Evolutionary conservation across 2,329 filamentous ascomycete species (phyloP), one percentile per base, ranked within the genome.

Genomic region (Fusarium albidum): DNA sequence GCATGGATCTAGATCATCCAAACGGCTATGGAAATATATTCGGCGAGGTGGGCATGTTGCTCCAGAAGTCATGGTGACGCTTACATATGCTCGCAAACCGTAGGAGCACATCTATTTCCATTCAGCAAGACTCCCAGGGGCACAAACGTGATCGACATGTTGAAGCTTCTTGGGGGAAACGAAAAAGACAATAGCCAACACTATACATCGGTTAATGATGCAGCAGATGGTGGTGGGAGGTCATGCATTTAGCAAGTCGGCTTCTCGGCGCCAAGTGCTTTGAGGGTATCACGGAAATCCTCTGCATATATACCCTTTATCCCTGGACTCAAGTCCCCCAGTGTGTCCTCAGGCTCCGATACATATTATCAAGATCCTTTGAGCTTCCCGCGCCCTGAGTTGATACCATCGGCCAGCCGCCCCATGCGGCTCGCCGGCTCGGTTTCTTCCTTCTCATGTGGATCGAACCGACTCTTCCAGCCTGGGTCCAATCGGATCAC

Each of bases 251-350:
- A 14, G 14, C 15, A 7, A 32, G 13, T 14, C 27, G 11, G 26
- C 14, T 21, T 38, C 44, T 50, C 37, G 42, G 50, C 54, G 58
- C 55, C 44, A 55, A 55, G 26, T 58, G 52, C 58, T 61, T 61
- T 37, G 21, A 47, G 57, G 57, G 57, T 61, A 61, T 61, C 57
- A 31, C 45, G 39, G 41, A 59, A 55, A 41, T 26, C 32, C 58
- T 38, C 53, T 51, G 31, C 48, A 50, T 13, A 39, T 32, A 25
- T 32, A 50, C 29, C 28, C 53, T 37, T 41, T 7, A 21, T 7
- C 21, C 21, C 55, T 13, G 3, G 28, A 32, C 32, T 35, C 5
- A 6, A 39, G 9, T 8, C 14, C 28, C 42, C 13, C 31, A 42
- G 48, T 26, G 14, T 17, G 5, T 26, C 13, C 29, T 33, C 37